Evolutionary conservation across 768 basidiomycete genomes (phyloP), one percentile per base, ranked within the genome.

Genomic region (Phylloporus rhodoxanthus): DNA sequence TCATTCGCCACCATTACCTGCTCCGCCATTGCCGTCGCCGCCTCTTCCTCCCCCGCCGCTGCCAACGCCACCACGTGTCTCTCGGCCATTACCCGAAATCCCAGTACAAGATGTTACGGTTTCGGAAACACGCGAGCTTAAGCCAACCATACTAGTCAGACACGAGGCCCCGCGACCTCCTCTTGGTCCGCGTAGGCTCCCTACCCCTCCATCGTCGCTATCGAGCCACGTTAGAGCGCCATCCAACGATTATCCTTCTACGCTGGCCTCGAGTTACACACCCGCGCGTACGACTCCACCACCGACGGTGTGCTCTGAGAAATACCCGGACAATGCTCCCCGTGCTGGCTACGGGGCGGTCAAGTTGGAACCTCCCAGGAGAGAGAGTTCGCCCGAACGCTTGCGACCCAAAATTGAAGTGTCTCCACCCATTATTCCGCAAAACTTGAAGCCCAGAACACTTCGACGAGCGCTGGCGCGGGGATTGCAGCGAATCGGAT

Each of bases 251-350:
- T 55, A 59, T 52, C 52, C 64, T 41, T 52, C 67, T 19, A 64
- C 64, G 17, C 19, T 54, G 36, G 52, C 54, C 11, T 67, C 65
- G 38, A 64, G 53, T 33, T 62, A 45, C 40, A 59, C 65, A 19
- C 64, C 64, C 10, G 64, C 64, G 36, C 68, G 58, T 15, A 62
- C 62, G 14, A 59, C 57, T 17, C 62, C 66, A 15, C 66, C 66
- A 11, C 60, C 57, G 32, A 63, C 60, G 42, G 45, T 61, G 30
- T 56, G 60, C 30, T 69, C 68, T 53, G 66, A 67, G 26, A 68
- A 68, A 41, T 68, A 52, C 52, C 48, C 56, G 2, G 65, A 66
- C 43, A 59, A 49, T 25, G n/a, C 45, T 8, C 36, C 59, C 42
- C 67, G 57, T 52, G 49, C 62, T 11, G 56, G 53, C 30, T 65